A percentile compares a stretch with the other conserved stretches of the same genome.
Conservation (phyloP, 257 asterid genomes). For the Petunia axillaris region DNA sequence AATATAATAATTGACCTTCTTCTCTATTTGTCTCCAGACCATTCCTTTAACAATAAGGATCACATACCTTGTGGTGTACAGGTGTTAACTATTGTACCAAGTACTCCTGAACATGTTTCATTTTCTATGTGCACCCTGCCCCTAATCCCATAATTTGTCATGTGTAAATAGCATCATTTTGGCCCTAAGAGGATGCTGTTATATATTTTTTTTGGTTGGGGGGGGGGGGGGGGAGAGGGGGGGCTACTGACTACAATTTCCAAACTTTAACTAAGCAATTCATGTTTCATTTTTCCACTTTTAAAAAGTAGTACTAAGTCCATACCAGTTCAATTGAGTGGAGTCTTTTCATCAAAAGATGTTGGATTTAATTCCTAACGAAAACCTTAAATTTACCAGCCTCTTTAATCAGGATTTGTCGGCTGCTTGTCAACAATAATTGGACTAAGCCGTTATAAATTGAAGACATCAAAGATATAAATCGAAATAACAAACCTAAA, state of each 20-base stretch:
- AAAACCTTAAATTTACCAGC: background rate
- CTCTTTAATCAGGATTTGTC: constrained; percentile 1
- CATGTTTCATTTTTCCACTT: background rate
- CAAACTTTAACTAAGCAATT: background rate
- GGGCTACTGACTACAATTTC: background rate
- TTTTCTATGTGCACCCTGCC: constrained; percentile 20
- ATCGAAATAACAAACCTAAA: background rate
- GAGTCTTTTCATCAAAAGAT: background rate
- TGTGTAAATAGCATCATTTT: background rate
- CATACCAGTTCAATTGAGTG: background rate
- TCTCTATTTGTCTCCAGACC: constrained; percentile 22
- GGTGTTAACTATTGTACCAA: background rate
- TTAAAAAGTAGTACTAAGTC: background rate
- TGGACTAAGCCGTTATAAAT: background rate
- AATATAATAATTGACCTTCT: constrained; percentile 39
- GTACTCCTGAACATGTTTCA: constrained; percentile 24
- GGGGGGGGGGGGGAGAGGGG: background rate
- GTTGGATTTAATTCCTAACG: constrained; percentile 3
- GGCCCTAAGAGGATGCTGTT: background rate
- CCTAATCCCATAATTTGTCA: constrained; percentile 11
- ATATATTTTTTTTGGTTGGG: background rate
- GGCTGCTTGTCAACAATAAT: constrained; percentile 14
- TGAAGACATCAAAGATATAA: background rate
- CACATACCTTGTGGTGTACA: background rate
- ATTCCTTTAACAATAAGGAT: constrained; percentile 6